Base-by-base conservation (phyloP, 2,329 filamentous ascomycete species). In the Fusarium nisikadoi region DNA sequence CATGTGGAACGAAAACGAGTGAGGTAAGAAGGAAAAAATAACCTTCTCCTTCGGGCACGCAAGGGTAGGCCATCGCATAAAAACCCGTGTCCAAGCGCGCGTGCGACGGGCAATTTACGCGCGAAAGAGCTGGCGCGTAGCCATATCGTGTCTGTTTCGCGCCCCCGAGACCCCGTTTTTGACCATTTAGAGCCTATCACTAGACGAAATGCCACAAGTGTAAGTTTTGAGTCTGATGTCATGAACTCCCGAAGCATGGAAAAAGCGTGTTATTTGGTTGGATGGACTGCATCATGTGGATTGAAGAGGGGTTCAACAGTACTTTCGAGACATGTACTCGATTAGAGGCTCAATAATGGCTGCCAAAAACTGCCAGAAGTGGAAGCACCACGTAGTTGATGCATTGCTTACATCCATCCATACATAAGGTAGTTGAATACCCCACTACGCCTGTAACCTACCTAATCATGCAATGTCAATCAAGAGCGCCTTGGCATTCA, bases 81-180 rank as follows among this genome's bases (percentile, higher is more conserved):
- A 55, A 49, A 23, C 25, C 39, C 50, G 62, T 67, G 65, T 72
- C 20, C 29, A 45, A 63, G 66, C 70, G 70, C 70, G 72, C 64
- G 65, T 70, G 72, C 50, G 68, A 71, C 62, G 65, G 62, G 68
- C 71, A 70, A 78, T 78, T 77, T 78, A 78, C 76, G 76, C 76
- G 76, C 74, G 61, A 57, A 62, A 63, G 63, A 46, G 42, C 29
- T 46, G 55, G 62, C 70, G 68, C 72, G 75, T 74, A 63, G 45
- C 14, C 12, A 47, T 16, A 36, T 38, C 73, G 73, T 69, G 74
- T 71, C 50, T 62, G 25, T 73, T 75, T 77, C 76, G 76, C 67
- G 76, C 62, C 31, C 20, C 10, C 10, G 5, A 36, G 33, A 52
- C 55, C 58, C 64, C 41, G 56, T 62, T 45, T 71, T 65, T 56